These are phyloP conservation scores for Vachellia pachyceras DNA, from an alignment of 306 rosid genomes.

Conservation along the genomic window DNA sequence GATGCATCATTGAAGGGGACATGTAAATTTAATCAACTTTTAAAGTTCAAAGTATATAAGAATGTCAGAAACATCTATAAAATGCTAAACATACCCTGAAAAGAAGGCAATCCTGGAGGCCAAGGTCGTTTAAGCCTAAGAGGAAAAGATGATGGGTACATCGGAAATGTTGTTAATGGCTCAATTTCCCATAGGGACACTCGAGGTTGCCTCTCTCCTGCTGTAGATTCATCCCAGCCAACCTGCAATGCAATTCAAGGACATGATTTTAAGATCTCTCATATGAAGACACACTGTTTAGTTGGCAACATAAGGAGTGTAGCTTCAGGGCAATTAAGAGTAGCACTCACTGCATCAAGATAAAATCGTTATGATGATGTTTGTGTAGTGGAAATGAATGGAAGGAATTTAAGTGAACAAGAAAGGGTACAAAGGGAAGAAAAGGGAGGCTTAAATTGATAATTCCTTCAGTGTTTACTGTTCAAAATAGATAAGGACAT, in stretches of 20 bases:
- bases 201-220: constrained; percentile 97
- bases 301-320: constrained; percentile 21
- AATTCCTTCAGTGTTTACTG: neutral
- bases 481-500: neutral
- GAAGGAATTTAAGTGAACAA: neutral
- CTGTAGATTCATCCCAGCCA: constrained; percentile 99
- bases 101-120: constrained; percentile 90
- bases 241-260: constrained; percentile 63
- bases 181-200: constrained; percentile 98
- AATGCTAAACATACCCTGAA: constrained; percentile 64
- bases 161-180: constrained; percentile 94
- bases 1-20: neutral
- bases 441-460: neutral
- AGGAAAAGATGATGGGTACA: constrained; percentile 95
- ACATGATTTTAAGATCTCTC: constrained; percentile 8
- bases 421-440: neutral
- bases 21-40: neutral
- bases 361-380: neutral
- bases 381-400: neutral
- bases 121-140: constrained; percentile 94
- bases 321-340: constrained; percentile 9
- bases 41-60: constrained; percentile 25
- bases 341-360: constrained; percentile 9
- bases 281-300: constrained; percentile 9
- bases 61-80: constrained; percentile 7